Base-by-base conservation (phyloP, 2,329 filamentous ascomycete genomes). In the Colletotrichum liaoningense region DNA sequence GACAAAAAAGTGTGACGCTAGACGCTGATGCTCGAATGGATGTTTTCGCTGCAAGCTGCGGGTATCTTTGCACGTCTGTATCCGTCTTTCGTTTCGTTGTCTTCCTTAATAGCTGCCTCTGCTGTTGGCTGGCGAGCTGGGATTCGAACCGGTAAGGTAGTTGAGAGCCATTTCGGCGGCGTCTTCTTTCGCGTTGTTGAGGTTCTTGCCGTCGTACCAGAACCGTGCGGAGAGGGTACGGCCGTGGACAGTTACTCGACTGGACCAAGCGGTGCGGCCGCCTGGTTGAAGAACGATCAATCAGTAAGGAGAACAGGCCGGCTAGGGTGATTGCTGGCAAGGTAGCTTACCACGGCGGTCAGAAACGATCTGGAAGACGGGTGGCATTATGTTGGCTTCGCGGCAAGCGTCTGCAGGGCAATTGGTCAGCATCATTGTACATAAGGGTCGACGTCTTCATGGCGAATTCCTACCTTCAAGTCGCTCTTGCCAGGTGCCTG, bases 251-350 rank as follows among this genome's bases (percentile, higher is more conserved):
- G 87, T 91, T 72, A 97, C 94, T 72, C 89, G 89, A 85, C 93
- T 93, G 71, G 94, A 96, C 95, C 95, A 98, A 71, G 95, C 95
- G 72, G 95, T 98, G 78, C 95, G 93, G 77, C 95, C 95, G 77
- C 95, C 95, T 97, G 30, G 12, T 38, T 49, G 19, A 8, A n/a
- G 49, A 58, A n/a, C 42, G 28, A 55, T 55, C 24, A 11, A 19
- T 74, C 52, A 72, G 72, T 62, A 54, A 54, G n/a, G 54, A 26
- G 9, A 24, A 24, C 46, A 63, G 1, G 9, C n/a, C 30, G 12
- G 56, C 9, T 26, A 19, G 24, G 52, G 33, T 42, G 19, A 12
- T 46, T 8, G n/a, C 11, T 14, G 19, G 52, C 22, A 35, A 70
- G 72, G 67, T 57, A 56, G 76, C 85, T 78, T 87, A 93, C 93